Evolutionary conservation across 83 land plant genomes (phyloP).

Genomic region (Thuja plicata): DNA sequence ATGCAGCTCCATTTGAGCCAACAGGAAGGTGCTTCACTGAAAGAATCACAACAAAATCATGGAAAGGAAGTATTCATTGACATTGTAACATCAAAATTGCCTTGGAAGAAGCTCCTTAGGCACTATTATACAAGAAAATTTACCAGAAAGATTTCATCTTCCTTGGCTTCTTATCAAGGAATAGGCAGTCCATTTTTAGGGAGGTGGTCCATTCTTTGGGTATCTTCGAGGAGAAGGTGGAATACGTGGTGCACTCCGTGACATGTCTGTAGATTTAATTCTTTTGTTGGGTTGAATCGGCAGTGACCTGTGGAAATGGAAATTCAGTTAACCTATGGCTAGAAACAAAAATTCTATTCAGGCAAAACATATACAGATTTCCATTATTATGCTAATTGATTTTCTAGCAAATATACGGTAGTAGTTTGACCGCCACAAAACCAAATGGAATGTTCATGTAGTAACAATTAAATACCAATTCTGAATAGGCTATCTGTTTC

Average conservation of each 20-base stretch:
- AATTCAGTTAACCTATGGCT: not conserved
- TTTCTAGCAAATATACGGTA: not conserved
- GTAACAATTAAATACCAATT: not conserved
- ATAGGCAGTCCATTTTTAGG: constrained; percentile 37
- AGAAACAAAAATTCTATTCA: not conserved
- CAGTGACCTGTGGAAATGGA: constrained; percentile 29
- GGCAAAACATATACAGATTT: not conserved
- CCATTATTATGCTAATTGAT: not conserved
- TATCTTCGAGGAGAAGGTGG: constrained; percentile 50
- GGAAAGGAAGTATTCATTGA: not conserved
- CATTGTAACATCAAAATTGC: not conserved
- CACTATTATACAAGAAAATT: not conserved
- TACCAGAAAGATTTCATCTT: not conserved
- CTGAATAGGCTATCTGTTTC: not conserved
- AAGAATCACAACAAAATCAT: constrained; percentile 2
- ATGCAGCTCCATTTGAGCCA: not conserved
- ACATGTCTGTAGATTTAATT: constrained; percentile 39
- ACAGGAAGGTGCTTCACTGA: constrained; percentile 1
- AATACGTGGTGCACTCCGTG: constrained; percentile 29
- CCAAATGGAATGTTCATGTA: not conserved
- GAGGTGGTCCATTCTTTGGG: constrained; percentile 32
- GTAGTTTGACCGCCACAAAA: not conserved
- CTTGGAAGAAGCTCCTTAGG: constrained; percentile 3
- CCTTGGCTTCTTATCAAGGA: constrained; percentile 16
- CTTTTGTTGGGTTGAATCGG: constrained; percentile 38